Conservation (phyloP, 768 basidiomycete species). For the Fomitopsis pulvina region DNA sequence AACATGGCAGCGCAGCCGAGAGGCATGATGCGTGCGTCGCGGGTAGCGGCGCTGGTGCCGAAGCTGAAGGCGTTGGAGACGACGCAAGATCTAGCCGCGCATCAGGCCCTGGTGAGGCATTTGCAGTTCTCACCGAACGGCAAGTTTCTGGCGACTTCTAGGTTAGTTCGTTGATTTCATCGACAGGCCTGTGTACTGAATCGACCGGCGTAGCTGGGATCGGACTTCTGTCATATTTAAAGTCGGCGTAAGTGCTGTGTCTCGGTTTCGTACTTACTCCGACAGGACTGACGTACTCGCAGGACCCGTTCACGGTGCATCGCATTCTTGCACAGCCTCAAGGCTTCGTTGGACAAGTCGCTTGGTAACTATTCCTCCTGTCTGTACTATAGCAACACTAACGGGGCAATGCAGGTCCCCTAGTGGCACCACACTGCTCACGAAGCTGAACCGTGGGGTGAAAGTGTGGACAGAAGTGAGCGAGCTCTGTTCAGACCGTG, state of each 20-base stretch:
- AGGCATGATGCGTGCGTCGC: conserved; percentile 37
- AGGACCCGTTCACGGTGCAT: conserved; percentile 56
- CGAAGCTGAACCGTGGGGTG: conserved; percentile 56
- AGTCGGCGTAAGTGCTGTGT: conserved; percentile 43
- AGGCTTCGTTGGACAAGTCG: conserved; percentile 73
- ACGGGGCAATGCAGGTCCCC: conserved; percentile 46
- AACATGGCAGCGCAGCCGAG: conserved; percentile 18
- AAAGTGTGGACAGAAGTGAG: conserved; percentile 70
- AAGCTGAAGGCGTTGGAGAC: conserved; percentile 47
- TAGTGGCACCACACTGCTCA: conserved; percentile 51
- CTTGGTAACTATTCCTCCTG: conserved; percentile 40
- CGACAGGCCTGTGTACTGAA: conserved; percentile 2
- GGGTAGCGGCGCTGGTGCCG: conserved; percentile 49
- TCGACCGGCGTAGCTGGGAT: conserved; percentile 47
- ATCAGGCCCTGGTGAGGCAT: conserved; percentile 62
- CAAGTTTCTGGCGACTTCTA: conserved; percentile 65
- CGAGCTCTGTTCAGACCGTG: too few relatives aligned
- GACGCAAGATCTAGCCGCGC: conserved; percentile 57
- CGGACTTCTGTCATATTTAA: conserved; percentile 61
- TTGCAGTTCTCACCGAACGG: conserved; percentile 76
- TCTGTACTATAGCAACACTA: background rate
- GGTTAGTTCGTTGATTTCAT: conserved; percentile 29
- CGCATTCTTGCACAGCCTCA: conserved; percentile 59
- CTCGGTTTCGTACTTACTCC: background rate
- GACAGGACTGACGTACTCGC: conserved; percentile 1